phyloP scores from a whole-genome alignment of 805 yeast species.

The Wickerhamiella australiensis region DNA sequence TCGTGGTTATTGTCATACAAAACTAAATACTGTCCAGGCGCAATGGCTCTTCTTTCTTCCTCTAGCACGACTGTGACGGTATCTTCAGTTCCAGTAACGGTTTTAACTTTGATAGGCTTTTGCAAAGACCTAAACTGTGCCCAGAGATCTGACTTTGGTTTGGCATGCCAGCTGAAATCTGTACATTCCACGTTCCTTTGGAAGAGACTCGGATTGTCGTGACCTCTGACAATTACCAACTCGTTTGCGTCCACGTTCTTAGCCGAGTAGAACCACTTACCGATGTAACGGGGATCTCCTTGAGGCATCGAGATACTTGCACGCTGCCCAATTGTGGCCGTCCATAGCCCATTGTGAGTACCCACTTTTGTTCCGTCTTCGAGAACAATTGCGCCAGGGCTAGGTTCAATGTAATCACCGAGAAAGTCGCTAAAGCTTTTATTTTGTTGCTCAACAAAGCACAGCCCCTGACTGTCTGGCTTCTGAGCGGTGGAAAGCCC shows the following conservation, averaged over 20 bases:
- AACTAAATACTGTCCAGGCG: slow-evolving; percentile 80
- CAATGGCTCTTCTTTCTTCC: slow-evolving; percentile 54
- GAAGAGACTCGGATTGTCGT: slow-evolving; percentile 45
- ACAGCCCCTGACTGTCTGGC: slow-evolving; percentile 89
- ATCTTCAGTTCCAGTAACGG: slow-evolving; percentile 17
- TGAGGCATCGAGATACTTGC: slow-evolving; percentile 79
- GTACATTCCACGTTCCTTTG: slow-evolving; percentile 33
- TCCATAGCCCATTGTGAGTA: slow-evolving; percentile 77
- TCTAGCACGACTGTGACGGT: slow-evolving; percentile 28
- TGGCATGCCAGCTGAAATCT: slow-evolving; percentile 42
- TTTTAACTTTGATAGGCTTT: slow-evolving; percentile 35
- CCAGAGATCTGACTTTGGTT: slow-evolving; percentile 27
- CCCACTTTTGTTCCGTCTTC: slow-evolving; percentile 70
- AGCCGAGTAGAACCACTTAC: slow-evolving; percentile 77
- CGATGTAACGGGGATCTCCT: slow-evolving; percentile 59
- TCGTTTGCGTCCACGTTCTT: slow-evolving; percentile 56
- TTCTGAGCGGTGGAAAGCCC: slow-evolving; percentile 53
- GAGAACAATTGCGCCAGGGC: slow-evolving; percentile 72
- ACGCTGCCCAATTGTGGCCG: slow-evolving; percentile 88
- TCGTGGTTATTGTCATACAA: slow-evolving; percentile 47
- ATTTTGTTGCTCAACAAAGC: slow-evolving; percentile 68
- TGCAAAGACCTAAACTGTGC: slow-evolving; percentile 71
- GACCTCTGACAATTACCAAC: slow-evolving; percentile 65
- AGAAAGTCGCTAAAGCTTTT: slow-evolving; percentile 51
- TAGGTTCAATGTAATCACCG: slow-evolving; percentile 56